Conservation (phyloP, 2,329 filamentous ascomycete genomes). For the Paraphoma sp. region DNA sequence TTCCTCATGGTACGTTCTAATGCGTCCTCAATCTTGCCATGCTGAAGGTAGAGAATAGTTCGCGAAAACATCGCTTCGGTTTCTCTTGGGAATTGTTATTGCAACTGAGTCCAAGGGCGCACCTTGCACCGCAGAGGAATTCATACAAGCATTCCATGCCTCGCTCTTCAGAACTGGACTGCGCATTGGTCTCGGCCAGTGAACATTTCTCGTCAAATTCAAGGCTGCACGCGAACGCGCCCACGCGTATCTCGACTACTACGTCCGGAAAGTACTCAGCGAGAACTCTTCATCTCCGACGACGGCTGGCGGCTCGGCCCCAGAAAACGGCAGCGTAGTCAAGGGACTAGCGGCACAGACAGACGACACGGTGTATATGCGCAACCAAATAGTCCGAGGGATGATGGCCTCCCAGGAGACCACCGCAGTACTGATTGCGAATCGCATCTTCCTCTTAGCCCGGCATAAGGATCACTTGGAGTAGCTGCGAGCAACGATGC, state of each 20-base stretch:
- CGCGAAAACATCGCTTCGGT: slow-evolving; percentile 15
- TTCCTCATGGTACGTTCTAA: slow-evolving; percentile 33
- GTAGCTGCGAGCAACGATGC: slow-evolving; percentile 28
- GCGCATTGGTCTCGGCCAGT: slow-evolving; percentile 7
- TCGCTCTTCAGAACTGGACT: slow-evolving; percentile 7
- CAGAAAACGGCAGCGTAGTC: not conserved
- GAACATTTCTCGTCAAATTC: slow-evolving; percentile 1
- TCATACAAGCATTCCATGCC: slow-evolving; percentile 11
- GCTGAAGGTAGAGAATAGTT: slow-evolving; percentile 6
- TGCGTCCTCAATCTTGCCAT: not conserved
- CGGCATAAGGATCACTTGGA: slow-evolving; percentile 40
- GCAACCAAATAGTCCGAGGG: slow-evolving; percentile 50
- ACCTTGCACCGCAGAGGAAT: slow-evolving; percentile 6
- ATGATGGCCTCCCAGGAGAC: slow-evolving; percentile 37
- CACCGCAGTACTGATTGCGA: slow-evolving; percentile 28
- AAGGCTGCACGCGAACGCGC: not conserved
- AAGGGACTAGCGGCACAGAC: slow-evolving; percentile 34
- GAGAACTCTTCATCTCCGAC: too few species aligned
- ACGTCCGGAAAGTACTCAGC: slow-evolving; percentile 3
- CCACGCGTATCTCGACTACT: slow-evolving; percentile 13
- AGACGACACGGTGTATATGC: slow-evolving; percentile 43
- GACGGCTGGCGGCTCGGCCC: not conserved
- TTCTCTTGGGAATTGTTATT: slow-evolving; percentile 12
- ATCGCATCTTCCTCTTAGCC: slow-evolving; percentile 30
- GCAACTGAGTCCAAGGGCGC: slow-evolving; percentile 2